phyloP scores from a whole-genome alignment of 306 rosid genomes.

The Fagus sylvatica region DNA sequence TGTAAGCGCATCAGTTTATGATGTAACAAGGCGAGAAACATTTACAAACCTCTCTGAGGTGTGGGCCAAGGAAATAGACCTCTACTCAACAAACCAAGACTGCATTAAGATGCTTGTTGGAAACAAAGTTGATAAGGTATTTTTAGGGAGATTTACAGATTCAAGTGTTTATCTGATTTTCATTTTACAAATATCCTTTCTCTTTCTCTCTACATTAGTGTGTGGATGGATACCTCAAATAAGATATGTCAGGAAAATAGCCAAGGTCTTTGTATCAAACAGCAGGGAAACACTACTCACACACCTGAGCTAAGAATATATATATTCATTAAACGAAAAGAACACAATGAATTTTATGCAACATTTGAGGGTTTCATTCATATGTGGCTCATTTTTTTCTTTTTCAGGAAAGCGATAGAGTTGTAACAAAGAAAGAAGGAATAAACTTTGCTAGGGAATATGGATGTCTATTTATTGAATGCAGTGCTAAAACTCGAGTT shows the following conservation, averaged over 20 bases:
- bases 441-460: constrained; percentile 83
- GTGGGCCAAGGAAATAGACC: constrained; percentile 97
- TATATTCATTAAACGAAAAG: not conserved
- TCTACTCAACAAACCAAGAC: constrained; percentile 93
- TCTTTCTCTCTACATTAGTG: not conserved
- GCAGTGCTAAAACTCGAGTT: constrained; percentile 96
- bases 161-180: constrained; percentile 1
- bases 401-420: constrained; percentile 83
- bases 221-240: not conserved
- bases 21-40: constrained; percentile 89
- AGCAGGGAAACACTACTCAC: too few species aligned
- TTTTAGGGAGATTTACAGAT: constrained; percentile 10
- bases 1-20: constrained; percentile 62
- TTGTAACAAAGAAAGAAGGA: constrained; percentile 91
- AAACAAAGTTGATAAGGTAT: constrained; percentile 96
- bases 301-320: not conserved
- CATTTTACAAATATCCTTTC: constrained; percentile 5
- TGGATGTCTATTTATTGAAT: constrained; percentile 90
- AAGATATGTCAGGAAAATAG: not conserved
- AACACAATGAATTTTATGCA: not conserved
- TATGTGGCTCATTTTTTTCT: constrained; percentile 21
- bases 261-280: not conserved
- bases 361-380: constrained; percentile 20
- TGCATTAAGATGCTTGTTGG: constrained; percentile 99
- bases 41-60: constrained; percentile 88